Evolutionary conservation across 176 grass and related monocot species (phyloP).

Genomic region (Melocanna baccifera): DNA sequence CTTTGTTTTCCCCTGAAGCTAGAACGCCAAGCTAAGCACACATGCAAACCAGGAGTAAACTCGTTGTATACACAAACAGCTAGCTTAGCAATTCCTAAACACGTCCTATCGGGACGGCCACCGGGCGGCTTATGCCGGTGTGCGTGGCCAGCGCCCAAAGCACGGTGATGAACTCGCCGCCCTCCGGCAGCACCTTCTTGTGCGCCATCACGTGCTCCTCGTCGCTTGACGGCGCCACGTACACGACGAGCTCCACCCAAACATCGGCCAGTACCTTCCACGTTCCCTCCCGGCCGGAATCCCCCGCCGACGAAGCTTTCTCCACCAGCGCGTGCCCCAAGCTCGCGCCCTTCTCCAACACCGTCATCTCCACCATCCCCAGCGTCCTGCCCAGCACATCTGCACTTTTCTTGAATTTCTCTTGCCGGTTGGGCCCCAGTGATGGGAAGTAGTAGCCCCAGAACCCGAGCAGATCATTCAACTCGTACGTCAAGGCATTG

Average conservation of each 20-base stretch:
- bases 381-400: too few relatives aligned
- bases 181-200: conserved; percentile 9
- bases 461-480: not conserved
- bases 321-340: not conserved
- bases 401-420: not conserved
- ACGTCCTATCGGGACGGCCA: not conserved
- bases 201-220: conserved; percentile 15
- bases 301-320: not conserved
- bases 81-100: not conserved
- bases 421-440: too few relatives aligned
- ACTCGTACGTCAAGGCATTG: not conserved
- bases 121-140: not conserved
- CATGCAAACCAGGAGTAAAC: too few relatives aligned
- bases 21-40: too few relatives aligned
- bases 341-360: not conserved
- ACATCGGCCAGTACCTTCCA: conserved; percentile 19
- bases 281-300: not conserved
- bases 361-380: not conserved
- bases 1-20: too few relatives aligned
- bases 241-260: conserved; percentile 22
- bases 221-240: conserved; percentile 6
- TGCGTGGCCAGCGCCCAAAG: conserved; percentile 25
- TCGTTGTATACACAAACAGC: too few relatives aligned
- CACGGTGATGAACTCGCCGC: conserved; percentile 31
- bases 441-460: not conserved